phyloP scores from a whole-genome alignment of 164 flowering plant species.

The Vitis vinifera region ASM3070453v1 NC_081812.1:14693001-14693500 shows the following conservation, averaged over 20 bases:
- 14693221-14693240: conserved; percentile 14
- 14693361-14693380: conserved; percentile 11
- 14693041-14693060: not conserved
- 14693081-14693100: not conserved
- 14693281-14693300: conserved; percentile 16
- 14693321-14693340: not conserved
- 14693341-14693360: not conserved
- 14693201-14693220: not conserved
- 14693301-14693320: not conserved
- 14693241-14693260: conserved; percentile 8
- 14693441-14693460: not conserved
- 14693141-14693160: not conserved
- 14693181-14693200: not conserved
- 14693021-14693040: not conserved
- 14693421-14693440: not conserved
- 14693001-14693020: not conserved
- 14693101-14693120: not conserved
- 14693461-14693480: no score
- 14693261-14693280: conserved; percentile 34
- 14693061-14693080: not conserved
- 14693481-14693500: not conserved
- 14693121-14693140: not conserved
- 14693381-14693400: no score
- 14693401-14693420: not conserved
- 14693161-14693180: conserved; percentile 22